Conservation (phyloP, 1,284 basidiomycete genomes). For the Trichosporon sp. region DNA sequence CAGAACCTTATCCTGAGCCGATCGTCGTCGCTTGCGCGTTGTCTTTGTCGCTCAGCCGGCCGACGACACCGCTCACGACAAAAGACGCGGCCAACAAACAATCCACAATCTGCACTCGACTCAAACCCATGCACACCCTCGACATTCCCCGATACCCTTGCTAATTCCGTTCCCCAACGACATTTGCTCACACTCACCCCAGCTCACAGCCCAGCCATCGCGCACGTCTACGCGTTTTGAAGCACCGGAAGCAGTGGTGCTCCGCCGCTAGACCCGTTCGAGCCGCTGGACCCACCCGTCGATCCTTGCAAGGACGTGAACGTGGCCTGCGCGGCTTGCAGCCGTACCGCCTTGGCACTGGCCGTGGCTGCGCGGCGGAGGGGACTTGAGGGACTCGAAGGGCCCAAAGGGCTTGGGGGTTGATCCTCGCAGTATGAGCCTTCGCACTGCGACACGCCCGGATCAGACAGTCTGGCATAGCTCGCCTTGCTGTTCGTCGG, state of each 20-base stretch:
- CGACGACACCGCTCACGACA: not conserved
- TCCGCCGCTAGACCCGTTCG: not conserved
- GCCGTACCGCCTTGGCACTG: constrained; percentile 3
- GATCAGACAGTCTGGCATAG: constrained; percentile 3
- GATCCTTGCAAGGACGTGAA: constrained; percentile 14
- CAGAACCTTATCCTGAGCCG: constrained; percentile 1
- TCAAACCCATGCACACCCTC: not conserved
- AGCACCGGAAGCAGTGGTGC: not conserved
- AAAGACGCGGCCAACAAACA: not conserved
- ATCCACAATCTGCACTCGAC: not conserved
- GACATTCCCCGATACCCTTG: not conserved
- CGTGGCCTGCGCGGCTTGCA: not conserved
- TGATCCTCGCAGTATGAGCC: not conserved
- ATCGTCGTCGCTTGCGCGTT: constrained; percentile 16
- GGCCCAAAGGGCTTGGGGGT: not conserved
- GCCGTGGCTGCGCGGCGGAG: not conserved
- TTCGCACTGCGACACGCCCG: not conserved
- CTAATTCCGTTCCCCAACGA: not conserved
- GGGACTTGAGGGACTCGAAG: not conserved
- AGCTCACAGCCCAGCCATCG: not conserved
- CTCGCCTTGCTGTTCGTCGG: not conserved
- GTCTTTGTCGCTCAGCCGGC: not conserved
- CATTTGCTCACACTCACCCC: not conserved
- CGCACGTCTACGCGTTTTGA: no score
- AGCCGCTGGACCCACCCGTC: not conserved